Percentiles rank a stretch among this genome's conserved stretches.
Evolutionary conservation across 2,329 filamentous ascomycete genomes (phyloP).

Genomic region (Pseudogymnoascus sp.): DNA sequence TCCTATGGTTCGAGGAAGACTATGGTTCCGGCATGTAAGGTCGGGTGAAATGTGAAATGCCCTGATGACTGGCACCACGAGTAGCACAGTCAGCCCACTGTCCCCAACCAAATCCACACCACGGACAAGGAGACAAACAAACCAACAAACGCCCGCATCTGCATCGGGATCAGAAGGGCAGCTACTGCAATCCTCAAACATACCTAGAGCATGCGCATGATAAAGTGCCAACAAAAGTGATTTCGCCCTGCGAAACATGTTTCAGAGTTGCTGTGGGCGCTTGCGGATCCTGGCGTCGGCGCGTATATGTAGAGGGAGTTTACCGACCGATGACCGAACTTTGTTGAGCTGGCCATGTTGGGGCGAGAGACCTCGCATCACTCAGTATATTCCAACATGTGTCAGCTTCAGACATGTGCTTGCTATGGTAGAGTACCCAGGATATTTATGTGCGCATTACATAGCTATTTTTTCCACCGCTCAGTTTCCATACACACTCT

Average conservation of each 20-base stretch:
- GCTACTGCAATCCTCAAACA: background rate
- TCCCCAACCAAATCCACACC: background rate
- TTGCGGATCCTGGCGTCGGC: background rate
- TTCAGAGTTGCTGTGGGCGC: background rate
- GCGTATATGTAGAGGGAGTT: background rate
- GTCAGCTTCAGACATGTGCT: background rate
- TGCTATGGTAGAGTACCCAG: background rate
- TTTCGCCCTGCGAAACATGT: background rate
- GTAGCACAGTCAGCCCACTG: constrained; percentile 1
- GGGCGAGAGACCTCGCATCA: background rate
- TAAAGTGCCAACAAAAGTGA: background rate
- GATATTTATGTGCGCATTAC: background rate
- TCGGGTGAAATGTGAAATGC: background rate
- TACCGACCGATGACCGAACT: background rate
- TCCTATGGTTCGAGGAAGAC: background rate
- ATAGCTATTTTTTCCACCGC: background rate
- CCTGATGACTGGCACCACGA: background rate
- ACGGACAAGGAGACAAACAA: background rate
- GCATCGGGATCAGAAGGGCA: background rate
- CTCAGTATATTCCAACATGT: background rate
- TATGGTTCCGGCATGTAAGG: background rate
- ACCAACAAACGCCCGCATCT: background rate
- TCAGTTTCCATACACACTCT: background rate
- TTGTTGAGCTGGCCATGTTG: background rate
- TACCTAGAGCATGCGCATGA: background rate